Evolutionary conservation across 1,284 basidiomycete genomes (phyloP).

Genomic region (Boletus nobilissimus): DNA sequence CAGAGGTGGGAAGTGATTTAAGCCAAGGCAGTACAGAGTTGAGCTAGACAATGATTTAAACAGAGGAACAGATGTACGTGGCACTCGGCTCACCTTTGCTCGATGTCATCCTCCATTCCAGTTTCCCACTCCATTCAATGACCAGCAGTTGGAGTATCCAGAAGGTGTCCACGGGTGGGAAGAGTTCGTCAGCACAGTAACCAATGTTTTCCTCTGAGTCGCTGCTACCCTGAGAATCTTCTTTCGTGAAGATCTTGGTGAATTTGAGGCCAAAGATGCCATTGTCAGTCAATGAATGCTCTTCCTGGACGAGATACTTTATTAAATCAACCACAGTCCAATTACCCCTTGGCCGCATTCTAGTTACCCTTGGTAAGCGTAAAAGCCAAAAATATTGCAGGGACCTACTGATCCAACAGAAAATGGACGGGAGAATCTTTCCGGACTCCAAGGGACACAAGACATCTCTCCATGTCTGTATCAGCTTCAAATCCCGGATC

Average conservation of each 20-base stretch:
- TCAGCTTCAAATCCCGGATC: not conserved
- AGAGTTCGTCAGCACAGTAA: not conserved
- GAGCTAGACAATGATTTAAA: not conserved
- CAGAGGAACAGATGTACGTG: not conserved
- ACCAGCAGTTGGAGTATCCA: constrained; percentile 2
- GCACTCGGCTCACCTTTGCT: not conserved
- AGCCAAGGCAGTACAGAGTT: constrained; percentile 10
- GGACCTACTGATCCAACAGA: constrained; percentile 10
- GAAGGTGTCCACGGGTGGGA: not conserved
- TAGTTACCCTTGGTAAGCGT: not conserved
- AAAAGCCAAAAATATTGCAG: not conserved
- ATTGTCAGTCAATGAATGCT: not conserved
- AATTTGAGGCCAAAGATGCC: not conserved
- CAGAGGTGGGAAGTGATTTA: constrained; percentile 14
- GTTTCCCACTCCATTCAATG: not conserved
- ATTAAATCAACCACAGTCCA: not conserved
- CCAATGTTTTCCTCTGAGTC: not conserved
- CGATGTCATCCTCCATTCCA: not conserved
- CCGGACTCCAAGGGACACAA: constrained; percentile 5
- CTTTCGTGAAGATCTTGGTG: not conserved
- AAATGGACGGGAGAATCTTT: not conserved
- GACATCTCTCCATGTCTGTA: not conserved
- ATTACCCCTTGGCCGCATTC: not conserved
- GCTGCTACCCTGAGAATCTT: not conserved
- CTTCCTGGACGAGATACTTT: not conserved